Evolutionary conservation across 2,329 filamentous ascomycete genomes (phyloP), one percentile per base, ranked within the genome.

Genomic region (Trichoderma cornu-damae): DNA sequence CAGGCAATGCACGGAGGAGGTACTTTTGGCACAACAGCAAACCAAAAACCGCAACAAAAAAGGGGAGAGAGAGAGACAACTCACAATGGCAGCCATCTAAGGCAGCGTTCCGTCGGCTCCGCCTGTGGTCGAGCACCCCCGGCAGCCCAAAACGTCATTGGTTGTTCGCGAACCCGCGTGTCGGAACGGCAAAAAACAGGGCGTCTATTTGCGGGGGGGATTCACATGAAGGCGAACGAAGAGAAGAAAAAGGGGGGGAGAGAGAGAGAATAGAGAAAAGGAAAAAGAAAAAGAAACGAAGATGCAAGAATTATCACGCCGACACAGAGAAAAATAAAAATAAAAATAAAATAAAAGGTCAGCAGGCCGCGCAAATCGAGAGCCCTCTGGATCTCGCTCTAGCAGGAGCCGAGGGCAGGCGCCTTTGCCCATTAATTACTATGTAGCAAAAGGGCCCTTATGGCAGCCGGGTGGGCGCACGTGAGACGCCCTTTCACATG

Each of bases 21-120:
- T 16, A n/a, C n/a, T 30, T 14, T 12, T 11, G 35, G 32, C 37
- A 47, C 9, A 16, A 30, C 51, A n/a, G 34, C 16, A 32, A n/a
- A 42, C 18, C 8, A 6, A 16, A 58, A 22, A 42, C 18, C 16
- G 24, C 43, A 48, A 30, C 18, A 38, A 18, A n/a, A n/a, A n/a
- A n/a, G n/a, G n/a, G 34, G 18, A 32, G 47, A n/a, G n/a, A 14
- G 34, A n/a, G 26, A 38, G 12, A 53, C 26, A 32, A 64, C 69
- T 72, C 61, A 71, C 69, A 65, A 71, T 65, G 56, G 69, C 69
- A 63, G 69, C 69, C 69, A 71, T 71, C 40, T 63, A 68, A 66
- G 64, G 43, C 61, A 58, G 61, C 60, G 63, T 62, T 61, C 53
- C 61, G 63, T 57, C 49, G 59, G 48, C 60, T 57, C 60, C 62